A percentile compares a stretch with the other conserved stretches of the same genome.
Conservation (phyloP, 768 basidiomycete genomes). For the Boletus edulis region DNA sequence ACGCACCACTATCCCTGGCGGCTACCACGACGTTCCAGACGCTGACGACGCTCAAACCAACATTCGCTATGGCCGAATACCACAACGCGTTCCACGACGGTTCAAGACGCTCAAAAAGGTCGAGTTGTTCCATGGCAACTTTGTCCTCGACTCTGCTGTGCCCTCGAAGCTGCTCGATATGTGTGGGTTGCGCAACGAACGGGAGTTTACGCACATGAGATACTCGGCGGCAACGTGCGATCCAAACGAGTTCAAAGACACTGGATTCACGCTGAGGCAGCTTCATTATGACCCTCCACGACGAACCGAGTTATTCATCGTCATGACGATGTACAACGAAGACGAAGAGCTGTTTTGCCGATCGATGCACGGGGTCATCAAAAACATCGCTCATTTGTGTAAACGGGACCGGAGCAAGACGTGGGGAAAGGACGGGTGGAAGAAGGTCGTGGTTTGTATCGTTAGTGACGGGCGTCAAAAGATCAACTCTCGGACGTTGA, state of each 20-base stretch:
- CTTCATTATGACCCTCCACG: conserved; percentile 89
- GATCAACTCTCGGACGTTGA: conserved; percentile 81
- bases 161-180: conserved; percentile 89
- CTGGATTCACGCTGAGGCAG: conserved; percentile 86
- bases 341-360: conserved; percentile 87
- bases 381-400: conserved; percentile 88
- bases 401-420: conserved; percentile 85
- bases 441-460: conserved; percentile 94
- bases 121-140: conserved; percentile 91
- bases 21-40: conserved; percentile 34
- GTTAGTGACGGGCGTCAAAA: conserved; percentile 85
- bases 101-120: conserved; percentile 95
- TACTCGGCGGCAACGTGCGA: conserved; percentile 96
- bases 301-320: conserved; percentile 92
- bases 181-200: conserved; percentile 71
- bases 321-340: conserved; percentile 98
- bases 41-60: conserved; percentile 40
- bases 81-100: conserved; percentile 83
- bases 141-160: conserved; percentile 86
- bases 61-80: conserved; percentile 87
- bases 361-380: conserved; percentile 95
- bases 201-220: conserved; percentile 95
- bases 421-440: conserved; percentile 98
- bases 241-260: conserved; percentile 84
- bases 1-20: conserved; percentile 44